These are phyloP conservation scores for Leccinum pachyderme DNA, from an alignment of 1,284 basidiomycete genomes.

Conservation along the genomic window DNA sequence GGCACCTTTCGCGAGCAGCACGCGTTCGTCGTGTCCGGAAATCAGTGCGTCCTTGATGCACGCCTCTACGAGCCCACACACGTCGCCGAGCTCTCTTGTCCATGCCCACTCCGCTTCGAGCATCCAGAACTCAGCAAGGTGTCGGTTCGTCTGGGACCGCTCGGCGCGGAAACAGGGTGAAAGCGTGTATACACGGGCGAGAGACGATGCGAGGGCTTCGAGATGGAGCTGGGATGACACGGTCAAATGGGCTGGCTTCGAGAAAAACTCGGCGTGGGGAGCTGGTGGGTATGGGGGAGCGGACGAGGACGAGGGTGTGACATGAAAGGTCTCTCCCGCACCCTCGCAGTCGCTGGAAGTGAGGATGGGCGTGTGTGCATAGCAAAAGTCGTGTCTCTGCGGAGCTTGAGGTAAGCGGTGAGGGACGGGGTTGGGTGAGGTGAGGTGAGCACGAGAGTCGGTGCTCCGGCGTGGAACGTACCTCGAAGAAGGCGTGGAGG, in stretches of 20 bases:
- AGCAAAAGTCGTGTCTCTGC: constrained; percentile 75
- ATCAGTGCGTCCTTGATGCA: constrained; percentile 51
- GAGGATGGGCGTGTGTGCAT: constrained; percentile 83
- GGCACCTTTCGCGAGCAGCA: constrained; percentile 40
- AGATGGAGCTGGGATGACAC: constrained; percentile 96
- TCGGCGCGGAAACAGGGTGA: constrained; percentile 95
- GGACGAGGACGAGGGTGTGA: constrained; percentile 41
- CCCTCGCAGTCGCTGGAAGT: constrained; percentile 96
- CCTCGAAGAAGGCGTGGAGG: constrained; percentile 67
- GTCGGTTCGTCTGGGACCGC: constrained; percentile 82
- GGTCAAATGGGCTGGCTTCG: constrained; percentile 80
- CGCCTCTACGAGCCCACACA: constrained; percentile 75
- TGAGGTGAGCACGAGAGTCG: neutral
- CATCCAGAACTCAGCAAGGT: constrained; percentile 99
- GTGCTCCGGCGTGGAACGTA: constrained; percentile 33
- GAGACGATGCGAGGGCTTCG: constrained; percentile 78
- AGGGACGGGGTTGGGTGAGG: neutral
- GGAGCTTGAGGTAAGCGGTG: constrained; percentile 2
- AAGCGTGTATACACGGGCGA: constrained; percentile 87
- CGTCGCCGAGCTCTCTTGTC: constrained; percentile 43
- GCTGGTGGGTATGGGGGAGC: constrained; percentile 12
- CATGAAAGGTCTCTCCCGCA: constrained; percentile 90
- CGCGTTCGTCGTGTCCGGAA: constrained; percentile 30
- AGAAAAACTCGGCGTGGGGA: constrained; percentile 56
- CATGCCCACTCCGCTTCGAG: constrained; percentile 91